Evolutionary conservation across 805 yeast species (phyloP).

Genomic region (Wickerhamiella australiensis): DNA sequence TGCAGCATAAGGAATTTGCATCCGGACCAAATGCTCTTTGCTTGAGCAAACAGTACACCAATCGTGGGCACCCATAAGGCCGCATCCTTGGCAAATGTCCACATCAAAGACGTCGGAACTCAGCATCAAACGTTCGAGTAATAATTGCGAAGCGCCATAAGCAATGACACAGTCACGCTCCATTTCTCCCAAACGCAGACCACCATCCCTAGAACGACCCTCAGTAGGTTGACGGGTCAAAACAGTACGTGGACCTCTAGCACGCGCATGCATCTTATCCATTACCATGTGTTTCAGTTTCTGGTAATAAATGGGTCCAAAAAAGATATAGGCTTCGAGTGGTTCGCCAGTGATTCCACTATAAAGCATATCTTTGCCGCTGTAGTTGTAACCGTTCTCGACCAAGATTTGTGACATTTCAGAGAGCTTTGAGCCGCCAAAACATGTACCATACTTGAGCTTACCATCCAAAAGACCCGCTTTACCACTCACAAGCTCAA

Average conservation of each 20-base stretch:
- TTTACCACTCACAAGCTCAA: conserved; percentile 89
- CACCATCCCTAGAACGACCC: conserved; percentile 98
- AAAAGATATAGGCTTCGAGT: conserved; percentile 92
- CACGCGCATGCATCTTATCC: conserved; percentile 99
- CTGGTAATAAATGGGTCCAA: conserved; percentile 97
- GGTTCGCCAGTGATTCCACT: conserved; percentile 97
- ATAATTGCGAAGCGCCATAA: conserved; percentile 91
- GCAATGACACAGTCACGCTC: conserved; percentile 99
- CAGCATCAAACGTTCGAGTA: conserved; percentile 87
- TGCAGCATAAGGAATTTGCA: conserved; percentile 99
- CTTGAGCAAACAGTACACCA: conserved; percentile 97
- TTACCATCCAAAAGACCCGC: conserved; percentile 93
- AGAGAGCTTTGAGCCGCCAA: conserved; percentile 92
- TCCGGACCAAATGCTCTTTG: conserved; percentile 71
- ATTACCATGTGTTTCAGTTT: conserved; percentile 97
- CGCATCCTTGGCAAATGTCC: conserved; percentile 87
- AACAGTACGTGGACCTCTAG: conserved; percentile 97
- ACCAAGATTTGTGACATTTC: conserved; percentile 88
- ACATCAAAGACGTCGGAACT: conserved; percentile 97
- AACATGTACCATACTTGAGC: conserved; percentile 93
- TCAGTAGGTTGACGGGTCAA: conserved; percentile 97
- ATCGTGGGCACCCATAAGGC: conserved; percentile 91
- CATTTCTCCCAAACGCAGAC: conserved; percentile 97
- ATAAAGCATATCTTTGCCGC: conserved; percentile 95
- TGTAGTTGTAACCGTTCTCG: conserved; percentile 82